Evolutionary conservation across 768 basidiomycete genomes (phyloP), one percentile per base, ranked within the genome.

Genomic region (Tricholoma sp.): DNA sequence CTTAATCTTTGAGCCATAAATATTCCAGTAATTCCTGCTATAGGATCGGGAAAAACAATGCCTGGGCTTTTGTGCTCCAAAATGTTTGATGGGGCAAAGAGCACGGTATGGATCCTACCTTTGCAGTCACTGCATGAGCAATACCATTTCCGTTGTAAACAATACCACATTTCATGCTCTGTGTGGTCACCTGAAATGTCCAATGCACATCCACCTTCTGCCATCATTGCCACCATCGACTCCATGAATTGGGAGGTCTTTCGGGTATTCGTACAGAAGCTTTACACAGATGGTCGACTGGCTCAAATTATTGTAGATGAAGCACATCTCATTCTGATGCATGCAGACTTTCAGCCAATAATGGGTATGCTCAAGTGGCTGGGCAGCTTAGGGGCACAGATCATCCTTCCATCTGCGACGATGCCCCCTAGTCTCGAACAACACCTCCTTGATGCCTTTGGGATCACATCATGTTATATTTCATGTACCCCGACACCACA

Each of bases 81-180:
- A 27, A 27, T 27, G 24, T 55, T 57, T 34, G 64, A 66, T 52
- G n/a, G 27, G 9, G 61, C 57, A 6, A 46, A 45, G 22, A 57
- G 57, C 19, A 66, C 61, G 1, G 37, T 66, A 7, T 54, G 55
- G 51, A 34, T 64, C 3, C 54, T 66, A 1, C 65, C 61, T 4
- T 55, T 64, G 4, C 7, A n/a, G 0, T 54, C 63, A 4, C 59
- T 66, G 61, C 63, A 64, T 31, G 54, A 59, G 18, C 61, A 64
- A 37, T 61, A 64, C 29, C 41, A 29, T 18, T 19, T 2, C 11
- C 34, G 53, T 11, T 49, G 49, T 46, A 2, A 47, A 24, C 5
- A 22, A 9, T 32, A 60, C 31, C 32, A 24, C 8, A 46, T 62
- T 3, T 32, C 50, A 1, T 54, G 55, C 21, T 49, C 50, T 24